Conservation (phyloP, 177 flowering plant species). For the Vitis hybrid region DNA sequence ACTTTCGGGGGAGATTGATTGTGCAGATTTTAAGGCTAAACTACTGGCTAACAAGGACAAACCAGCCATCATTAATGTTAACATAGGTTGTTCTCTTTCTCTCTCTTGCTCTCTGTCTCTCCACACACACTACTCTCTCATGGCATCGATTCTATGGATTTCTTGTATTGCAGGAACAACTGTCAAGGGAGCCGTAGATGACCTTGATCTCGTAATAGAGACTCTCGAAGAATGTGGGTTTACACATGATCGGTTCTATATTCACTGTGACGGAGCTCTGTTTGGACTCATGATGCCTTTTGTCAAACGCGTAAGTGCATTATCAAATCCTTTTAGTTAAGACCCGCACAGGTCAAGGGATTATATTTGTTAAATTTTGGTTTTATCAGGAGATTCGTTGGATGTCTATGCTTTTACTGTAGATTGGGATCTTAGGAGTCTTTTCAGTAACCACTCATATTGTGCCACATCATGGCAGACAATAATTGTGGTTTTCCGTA, state of each 20-base stretch:
- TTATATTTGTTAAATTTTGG: too few species aligned
- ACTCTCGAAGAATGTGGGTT: constrained; percentile 90
- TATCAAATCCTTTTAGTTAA: not conserved
- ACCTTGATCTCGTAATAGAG: constrained; percentile 90
- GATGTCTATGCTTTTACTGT: not conserved
- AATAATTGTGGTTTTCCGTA: too few species aligned
- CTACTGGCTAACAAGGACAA: constrained; percentile 77
- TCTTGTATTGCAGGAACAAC: constrained; percentile 77
- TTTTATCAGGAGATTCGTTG: too few species aligned
- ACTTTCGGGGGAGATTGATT: constrained; percentile 90
- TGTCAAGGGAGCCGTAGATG: constrained; percentile 99
- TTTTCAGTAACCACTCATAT: too few species aligned
- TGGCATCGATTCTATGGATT: not conserved
- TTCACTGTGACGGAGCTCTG: constrained; percentile 96
- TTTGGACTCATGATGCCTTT: constrained; percentile 99
- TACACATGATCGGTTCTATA: constrained; percentile 81
- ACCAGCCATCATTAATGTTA: constrained; percentile 93
- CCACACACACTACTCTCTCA: not conserved
- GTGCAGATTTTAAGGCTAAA: constrained; percentile 66
- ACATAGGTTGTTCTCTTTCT: constrained; percentile 61
- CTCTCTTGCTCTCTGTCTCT: not conserved
- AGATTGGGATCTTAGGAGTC: too few species aligned
- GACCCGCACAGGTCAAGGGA: too few species aligned
- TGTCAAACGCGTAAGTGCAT: constrained; percentile 71
- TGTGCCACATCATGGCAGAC: too few species aligned